Evolutionary conservation across 2,329 filamentous ascomycete species (phyloP), one percentile per base, ranked within the genome.

Genomic region (Dothistroma septosporum): DNA sequence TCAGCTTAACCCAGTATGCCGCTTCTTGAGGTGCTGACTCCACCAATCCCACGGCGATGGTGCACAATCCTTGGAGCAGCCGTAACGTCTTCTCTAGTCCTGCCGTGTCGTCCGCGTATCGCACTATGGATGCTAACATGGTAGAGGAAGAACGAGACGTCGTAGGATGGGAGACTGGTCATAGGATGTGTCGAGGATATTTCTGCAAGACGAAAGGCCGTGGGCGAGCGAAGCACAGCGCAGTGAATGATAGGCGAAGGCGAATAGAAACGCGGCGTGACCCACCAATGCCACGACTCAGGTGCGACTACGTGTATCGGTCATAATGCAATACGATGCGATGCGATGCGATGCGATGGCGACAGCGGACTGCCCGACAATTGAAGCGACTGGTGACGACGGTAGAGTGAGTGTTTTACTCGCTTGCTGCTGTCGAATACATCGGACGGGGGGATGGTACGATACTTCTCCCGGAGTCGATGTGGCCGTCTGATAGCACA

Each of bases 21-120:
- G 73, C 69, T 16, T 74, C 70, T 53, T 60, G 59, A 8, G 41
- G 41, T 1, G 70, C 66, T 22, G 70, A 69, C 31, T 19, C 76
- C 75, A 66, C 58, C 32, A 79, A 73, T 33, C 75, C 72, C 9
- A 71, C 61, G n/a, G 69, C 69, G 16, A 75, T 72, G 9, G 72
- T 63, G 7, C 72, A 63, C 10, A 72, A 58, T 46, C 64, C 73
- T 72, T 87, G 85, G 49, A 86, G 66, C 58, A 85, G 76, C 50
- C 86, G 83, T 65, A 88, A 77, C 57, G 80, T 77, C 61, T 85
- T 83, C 72, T 88, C 86, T 1, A 88, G 77, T 4, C 85, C 85
- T 68, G 79, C 85, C 85, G 66, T 55, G 55, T 68, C 64, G 47
- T 68, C 62, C 21, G 64, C 56, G 53, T 61, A 66, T 14, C 47